Base-by-base conservation (phyloP, 148 eudicot species). In the Silene latifolia region DNA sequence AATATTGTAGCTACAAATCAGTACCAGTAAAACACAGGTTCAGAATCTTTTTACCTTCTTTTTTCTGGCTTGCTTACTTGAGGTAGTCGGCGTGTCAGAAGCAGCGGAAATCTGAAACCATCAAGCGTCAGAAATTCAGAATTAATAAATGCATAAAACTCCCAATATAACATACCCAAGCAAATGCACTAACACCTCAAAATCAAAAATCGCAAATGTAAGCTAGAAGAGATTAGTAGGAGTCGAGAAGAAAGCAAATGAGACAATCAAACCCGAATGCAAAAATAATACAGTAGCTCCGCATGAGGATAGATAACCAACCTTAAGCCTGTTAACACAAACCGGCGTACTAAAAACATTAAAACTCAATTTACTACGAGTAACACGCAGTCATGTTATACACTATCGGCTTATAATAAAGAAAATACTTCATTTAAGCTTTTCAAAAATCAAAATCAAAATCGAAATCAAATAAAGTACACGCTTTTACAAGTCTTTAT, bases 41-140 rank as follows among this genome's bases (percentile, higher is more conserved):
- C 24, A 11, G 58, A 44, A 67, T 42, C 24, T 23, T 83, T 39
- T 39, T 39, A 88, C 92, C 89, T 87, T 88, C 77, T 85, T 88
- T 67, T 78, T 87, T 78, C 83, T 87, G 63, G 88, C 83, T 68
- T 79, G 79, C 81, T 85, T 83, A 75, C 72, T 82, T 29, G 67
- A 48, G 25, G 79, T 72, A 21, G 80, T 77, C 51, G 80, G 72
- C 18, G 77, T 72, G 51, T 83, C 87, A 46, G 70, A 76, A 48
- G 72, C 78, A 59, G 35, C 35, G 35, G 78, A 69, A 48, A 80
- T 80, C 92, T 89, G 85, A 70, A 75, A 72, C 62, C 51, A 74
- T 21, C 48, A 64, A 76, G 17, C 60, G 59, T 19, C 63, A n/a
- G 48, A 59, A 59, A 29, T 46, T 65, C 67, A 72, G 69, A 47